A percentile compares a stretch with the other conserved stretches of the same genome.
These are phyloP conservation scores for Acacia pycnantha DNA, from an alignment of 331 rosid species.

Conservation along the genomic window DNA sequence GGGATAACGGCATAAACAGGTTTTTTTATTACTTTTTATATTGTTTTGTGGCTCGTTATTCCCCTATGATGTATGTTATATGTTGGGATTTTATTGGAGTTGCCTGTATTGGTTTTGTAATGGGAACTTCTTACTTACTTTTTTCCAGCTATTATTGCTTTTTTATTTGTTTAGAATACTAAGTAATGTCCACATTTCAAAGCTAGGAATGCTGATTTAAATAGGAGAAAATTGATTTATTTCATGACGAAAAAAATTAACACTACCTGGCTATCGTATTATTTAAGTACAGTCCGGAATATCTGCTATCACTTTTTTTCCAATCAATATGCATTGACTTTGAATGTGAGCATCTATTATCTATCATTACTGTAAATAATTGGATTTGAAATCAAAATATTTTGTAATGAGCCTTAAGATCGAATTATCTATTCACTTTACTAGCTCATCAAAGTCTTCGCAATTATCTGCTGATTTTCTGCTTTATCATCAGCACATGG, in stretches of 20 bases:
- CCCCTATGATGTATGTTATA: slow-evolving; percentile 24
- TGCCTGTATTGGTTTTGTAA: slow-evolving; percentile 38
- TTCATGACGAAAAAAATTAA: background rate
- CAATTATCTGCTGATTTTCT: slow-evolving; percentile 37
- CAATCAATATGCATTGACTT: slow-evolving; percentile 27
- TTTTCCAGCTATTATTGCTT: slow-evolving; percentile 19
- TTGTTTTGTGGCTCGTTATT: slow-evolving; percentile 27
- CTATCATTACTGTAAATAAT: slow-evolving; percentile 4
- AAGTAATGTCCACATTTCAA: slow-evolving; percentile 24
- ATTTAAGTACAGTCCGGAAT: slow-evolving; percentile 21
- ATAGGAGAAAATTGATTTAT: slow-evolving; percentile 9
- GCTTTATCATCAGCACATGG: slow-evolving; percentile 84
- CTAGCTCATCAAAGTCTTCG: slow-evolving; percentile 26
- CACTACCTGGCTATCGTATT: slow-evolving; percentile 22
- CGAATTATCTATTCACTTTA: slow-evolving; percentile 27
- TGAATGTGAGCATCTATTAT: slow-evolving; percentile 3
- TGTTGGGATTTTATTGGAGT: slow-evolving; percentile 38
- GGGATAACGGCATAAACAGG: slow-evolving; percentile 22
- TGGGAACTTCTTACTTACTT: slow-evolving; percentile 37
- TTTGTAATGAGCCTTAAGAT: slow-evolving; percentile 11
- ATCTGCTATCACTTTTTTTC: background rate
- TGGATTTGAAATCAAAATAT: slow-evolving; percentile 20
- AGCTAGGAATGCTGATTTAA: slow-evolving; percentile 22
- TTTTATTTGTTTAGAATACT: slow-evolving; percentile 17
- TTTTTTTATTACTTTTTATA: background rate